Conservation (phyloP, 495 filamentous ascomycete species). For the Pyronema domesticum region DNA sequence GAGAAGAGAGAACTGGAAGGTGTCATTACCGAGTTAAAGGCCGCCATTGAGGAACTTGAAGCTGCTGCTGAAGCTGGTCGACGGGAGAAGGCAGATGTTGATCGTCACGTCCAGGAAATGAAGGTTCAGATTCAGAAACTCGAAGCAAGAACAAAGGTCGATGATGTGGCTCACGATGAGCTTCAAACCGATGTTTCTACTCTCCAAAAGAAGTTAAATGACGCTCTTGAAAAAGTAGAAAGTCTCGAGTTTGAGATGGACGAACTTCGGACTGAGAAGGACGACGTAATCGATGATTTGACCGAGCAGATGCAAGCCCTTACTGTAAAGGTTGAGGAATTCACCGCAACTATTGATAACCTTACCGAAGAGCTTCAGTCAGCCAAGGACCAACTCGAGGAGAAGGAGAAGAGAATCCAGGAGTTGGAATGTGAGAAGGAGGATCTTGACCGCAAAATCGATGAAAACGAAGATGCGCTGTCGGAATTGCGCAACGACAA, state of each 20-base stretch:
- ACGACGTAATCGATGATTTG: background rate
- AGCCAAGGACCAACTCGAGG: background rate
- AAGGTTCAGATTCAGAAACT: slow-evolving; percentile 3
- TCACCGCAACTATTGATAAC: background rate
- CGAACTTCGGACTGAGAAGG: background rate
- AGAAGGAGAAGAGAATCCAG: slow-evolving; percentile 1
- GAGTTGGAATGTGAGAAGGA: background rate
- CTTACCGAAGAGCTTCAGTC: background rate
- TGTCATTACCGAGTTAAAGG: slow-evolving; percentile 7
- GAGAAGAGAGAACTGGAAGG: slow-evolving; percentile 7
- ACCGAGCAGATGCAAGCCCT: background rate
- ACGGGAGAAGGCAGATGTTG: slow-evolving; percentile 3
- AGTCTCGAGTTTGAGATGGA: background rate
- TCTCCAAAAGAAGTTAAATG: background rate
- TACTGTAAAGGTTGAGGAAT: background rate
- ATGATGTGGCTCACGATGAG: background rate
- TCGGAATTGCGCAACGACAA: slow-evolving; percentile 8
- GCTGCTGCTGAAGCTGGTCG: slow-evolving; percentile 7
- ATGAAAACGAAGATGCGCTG: background rate
- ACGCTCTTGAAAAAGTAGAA: background rate
- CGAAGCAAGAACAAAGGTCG: slow-evolving; percentile 1
- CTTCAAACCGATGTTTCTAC: background rate
- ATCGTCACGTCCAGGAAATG: slow-evolving; percentile 4
- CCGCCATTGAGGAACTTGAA: slow-evolving; percentile 8
- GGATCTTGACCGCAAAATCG: slow-evolving; percentile 3